These are phyloP conservation scores for Trichoderma atrobrunneum DNA, from an alignment of 2,329 filamentous ascomycete genomes.

Conservation along the genomic window DNA sequence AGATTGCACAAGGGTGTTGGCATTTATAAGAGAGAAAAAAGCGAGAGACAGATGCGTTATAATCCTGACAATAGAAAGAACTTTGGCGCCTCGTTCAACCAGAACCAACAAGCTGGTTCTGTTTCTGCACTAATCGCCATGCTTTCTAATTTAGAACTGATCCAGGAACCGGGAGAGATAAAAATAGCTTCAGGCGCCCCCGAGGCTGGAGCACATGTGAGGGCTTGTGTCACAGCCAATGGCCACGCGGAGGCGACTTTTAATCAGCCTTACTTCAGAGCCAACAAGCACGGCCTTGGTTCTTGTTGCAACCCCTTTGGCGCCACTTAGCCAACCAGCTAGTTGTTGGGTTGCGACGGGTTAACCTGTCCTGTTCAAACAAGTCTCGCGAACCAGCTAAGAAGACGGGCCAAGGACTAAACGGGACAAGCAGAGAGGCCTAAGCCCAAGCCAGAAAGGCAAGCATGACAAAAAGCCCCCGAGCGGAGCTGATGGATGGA, in stretches of 20 bases:
- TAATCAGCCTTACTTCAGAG: not conserved
- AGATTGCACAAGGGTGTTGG: not conserved
- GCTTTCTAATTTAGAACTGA: not conserved
- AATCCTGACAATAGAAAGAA: not conserved
- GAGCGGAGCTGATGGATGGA: not conserved
- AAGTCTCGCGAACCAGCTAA: not conserved
- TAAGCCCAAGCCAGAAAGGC: not conserved
- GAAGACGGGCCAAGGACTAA: not conserved
- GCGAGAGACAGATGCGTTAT: not conserved
- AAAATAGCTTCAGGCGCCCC: not conserved
- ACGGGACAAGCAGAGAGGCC: not conserved
- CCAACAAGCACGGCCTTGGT: not conserved
- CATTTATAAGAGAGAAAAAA: not conserved
- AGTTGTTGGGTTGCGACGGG: not conserved
- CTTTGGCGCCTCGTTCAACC: not conserved
- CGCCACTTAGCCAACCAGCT: not conserved
- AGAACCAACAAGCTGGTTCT: not conserved
- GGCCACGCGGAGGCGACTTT: not conserved
- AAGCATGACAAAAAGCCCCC: constrained; percentile 1
- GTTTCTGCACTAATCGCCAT: not conserved
- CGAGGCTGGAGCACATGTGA: not conserved
- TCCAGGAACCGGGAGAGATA: not conserved
- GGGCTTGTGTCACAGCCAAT: not conserved
- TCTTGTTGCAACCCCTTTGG: not conserved
- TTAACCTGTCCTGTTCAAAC: not conserved